phyloP scores from a whole-genome alignment of 495 filamentous ascomycete species.

The Penicillium longicatenatum region DNA sequence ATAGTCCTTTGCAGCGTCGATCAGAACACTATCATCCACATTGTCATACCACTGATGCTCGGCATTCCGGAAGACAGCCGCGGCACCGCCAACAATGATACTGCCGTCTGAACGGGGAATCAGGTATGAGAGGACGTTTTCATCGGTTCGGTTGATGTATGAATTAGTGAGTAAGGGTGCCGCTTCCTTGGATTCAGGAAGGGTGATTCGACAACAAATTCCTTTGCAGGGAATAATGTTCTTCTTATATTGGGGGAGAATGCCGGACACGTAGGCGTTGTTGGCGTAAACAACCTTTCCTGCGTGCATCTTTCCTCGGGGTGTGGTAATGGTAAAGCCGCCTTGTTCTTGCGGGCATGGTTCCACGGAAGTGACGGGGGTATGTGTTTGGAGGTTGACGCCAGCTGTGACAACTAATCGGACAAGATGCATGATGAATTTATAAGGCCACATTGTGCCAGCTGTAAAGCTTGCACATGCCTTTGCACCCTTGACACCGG shows the following conservation, averaged over 20 bases:
- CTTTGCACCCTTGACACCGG: slow-evolving; percentile 35
- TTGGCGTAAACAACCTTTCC: slow-evolving; percentile 65
- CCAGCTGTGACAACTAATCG: slow-evolving; percentile 52
- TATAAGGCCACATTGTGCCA: slow-evolving; percentile 66
- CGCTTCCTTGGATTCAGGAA: slow-evolving; percentile 56
- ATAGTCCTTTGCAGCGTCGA: slow-evolving; percentile 61
- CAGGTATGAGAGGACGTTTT: slow-evolving; percentile 55
- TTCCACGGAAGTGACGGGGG: slow-evolving; percentile 49
- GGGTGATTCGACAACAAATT: slow-evolving; percentile 66
- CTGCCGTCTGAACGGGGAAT: slow-evolving; percentile 68
- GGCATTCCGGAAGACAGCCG: slow-evolving; percentile 51
- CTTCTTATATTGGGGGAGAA: slow-evolving; percentile 59
- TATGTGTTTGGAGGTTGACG: slow-evolving; percentile 64
- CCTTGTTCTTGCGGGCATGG: slow-evolving; percentile 19
- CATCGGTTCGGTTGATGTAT: slow-evolving; percentile 34
- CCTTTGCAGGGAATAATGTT: slow-evolving; percentile 59
- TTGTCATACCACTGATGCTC: slow-evolving; percentile 58
- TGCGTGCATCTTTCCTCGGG: slow-evolving; percentile 55
- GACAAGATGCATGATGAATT: slow-evolving; percentile 62
- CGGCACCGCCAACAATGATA: slow-evolving; percentile 66
- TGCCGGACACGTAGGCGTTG: slow-evolving; percentile 67
- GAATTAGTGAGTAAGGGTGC: slow-evolving; percentile 33
- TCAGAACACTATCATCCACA: slow-evolving; percentile 54
- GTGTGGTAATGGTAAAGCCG: slow-evolving; percentile 55
- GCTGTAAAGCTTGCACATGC: slow-evolving; percentile 44